These are phyloP conservation scores for Calonectria leucothoes DNA, from an alignment of 2,329 filamentous ascomycete species.

Conservation along the genomic window DNA sequence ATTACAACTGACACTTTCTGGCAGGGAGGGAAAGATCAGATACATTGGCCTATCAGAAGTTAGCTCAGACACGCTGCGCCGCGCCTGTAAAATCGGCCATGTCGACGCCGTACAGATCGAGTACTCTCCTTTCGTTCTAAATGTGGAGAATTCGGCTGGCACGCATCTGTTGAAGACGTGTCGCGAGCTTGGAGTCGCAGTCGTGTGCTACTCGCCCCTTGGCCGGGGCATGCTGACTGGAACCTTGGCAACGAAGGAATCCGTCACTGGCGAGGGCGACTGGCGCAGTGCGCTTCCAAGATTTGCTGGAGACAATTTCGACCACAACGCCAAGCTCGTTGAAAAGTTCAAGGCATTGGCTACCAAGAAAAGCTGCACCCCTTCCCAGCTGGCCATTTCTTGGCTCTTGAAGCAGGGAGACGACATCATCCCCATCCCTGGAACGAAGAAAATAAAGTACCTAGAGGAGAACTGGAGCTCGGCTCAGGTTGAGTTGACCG, in stretches of 20 bases:
- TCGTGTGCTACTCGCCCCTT: constrained; percentile 70
- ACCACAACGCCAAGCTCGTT: constrained; percentile 65
- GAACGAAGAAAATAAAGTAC: constrained; percentile 53
- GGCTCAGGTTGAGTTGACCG: constrained; percentile 40
- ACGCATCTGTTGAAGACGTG: constrained; percentile 63
- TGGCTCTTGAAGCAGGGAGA: constrained; percentile 70
- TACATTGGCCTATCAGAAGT: constrained; percentile 64
- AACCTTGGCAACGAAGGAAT: constrained; percentile 57
- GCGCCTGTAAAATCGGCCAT: constrained; percentile 61
- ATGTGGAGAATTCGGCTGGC: constrained; percentile 63
- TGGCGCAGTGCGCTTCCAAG: constrained; percentile 11
- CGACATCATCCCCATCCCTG: constrained; percentile 66
- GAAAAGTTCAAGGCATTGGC: constrained; percentile 61
- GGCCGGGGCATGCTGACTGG: constrained; percentile 69
- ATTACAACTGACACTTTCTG: not conserved
- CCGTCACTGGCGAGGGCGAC: constrained; percentile 37
- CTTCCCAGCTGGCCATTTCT: constrained; percentile 67
- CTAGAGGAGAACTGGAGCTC: constrained; percentile 55
- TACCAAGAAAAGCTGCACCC: constrained; percentile 62
- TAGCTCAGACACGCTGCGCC: constrained; percentile 58
- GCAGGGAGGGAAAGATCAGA: constrained; percentile 63
- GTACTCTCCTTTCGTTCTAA: constrained; percentile 64
- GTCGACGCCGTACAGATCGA: constrained; percentile 65
- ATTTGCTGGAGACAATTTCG: constrained; percentile 36
- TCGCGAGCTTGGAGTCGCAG: constrained; percentile 66